Evolutionary conservation across 225 moss, liverwort and hornwort species (phyloP), one percentile per base, ranked within the genome.

Genomic region (Sphagnum tenellum): DNA sequence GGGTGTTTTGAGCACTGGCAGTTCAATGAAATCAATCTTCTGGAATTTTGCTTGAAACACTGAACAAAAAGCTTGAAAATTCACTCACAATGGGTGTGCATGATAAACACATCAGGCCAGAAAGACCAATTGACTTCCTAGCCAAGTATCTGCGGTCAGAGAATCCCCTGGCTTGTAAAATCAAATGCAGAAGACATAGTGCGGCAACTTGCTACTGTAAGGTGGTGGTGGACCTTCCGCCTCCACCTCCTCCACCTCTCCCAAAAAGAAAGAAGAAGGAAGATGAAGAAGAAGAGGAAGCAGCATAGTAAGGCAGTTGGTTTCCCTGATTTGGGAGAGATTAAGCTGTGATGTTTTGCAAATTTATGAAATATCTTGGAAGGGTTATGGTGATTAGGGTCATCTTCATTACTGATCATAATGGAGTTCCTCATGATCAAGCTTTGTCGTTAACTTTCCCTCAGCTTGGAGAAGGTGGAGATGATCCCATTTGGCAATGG

Each of bases 71-170:
- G 5, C 29, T 46, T n/a, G 7, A 47, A 45, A 47, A 9, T 10
- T 3, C 46, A 48, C 62, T 3, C 11, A 48, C 57, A 67, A 29
- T 29, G 29, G 29, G 29, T 29, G 29, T 29, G 29, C 46, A 67
- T 7, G 44, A 3, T 65, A 6, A 2, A 3, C 9, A 0, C 57
- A 3, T 44, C 10, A 82, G 82, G 47, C 82, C 82, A 11, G 9
- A 76, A 59, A 75, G 82, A 66, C 60, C 60, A 0, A 69, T 82
- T 3, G 76, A 73, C 56, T 82, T 75, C 66, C 68, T 82, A 46
- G 82, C 82, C n/a, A 49, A 72, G 44, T 82, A 82, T 11, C 62
- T 82, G 45, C 65, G 63, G 46, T 75, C 72, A 58, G 73, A 75
- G 58, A 82, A 82, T 52, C 75, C 75, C 2, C 11, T 59, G 50